These are phyloP conservation scores for Dittrichia graveolens DNA, from an alignment of 129 eudicot genomes.

Conservation along the genomic window DNA sequence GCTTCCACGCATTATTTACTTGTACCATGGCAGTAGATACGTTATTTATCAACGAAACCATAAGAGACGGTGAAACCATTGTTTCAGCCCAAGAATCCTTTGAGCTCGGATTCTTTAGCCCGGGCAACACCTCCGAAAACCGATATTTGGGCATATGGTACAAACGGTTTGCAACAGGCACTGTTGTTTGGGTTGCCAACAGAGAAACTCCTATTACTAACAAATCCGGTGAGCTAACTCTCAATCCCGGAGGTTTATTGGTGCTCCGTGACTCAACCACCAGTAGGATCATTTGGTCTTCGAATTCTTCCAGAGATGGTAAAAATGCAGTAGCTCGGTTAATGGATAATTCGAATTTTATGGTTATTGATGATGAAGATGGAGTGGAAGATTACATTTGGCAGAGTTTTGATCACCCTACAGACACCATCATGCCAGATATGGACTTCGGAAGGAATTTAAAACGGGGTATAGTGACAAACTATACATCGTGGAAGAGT, in stretches of 20 bases:
- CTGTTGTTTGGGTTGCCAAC: constrained; percentile 36
- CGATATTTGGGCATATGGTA: constrained; percentile 34
- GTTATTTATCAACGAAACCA: constrained; percentile 9
- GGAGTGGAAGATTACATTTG: constrained; percentile 24
- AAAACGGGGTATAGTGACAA: constrained; percentile 11
- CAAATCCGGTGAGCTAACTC: constrained; percentile 27
- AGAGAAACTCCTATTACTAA: constrained; percentile 24
- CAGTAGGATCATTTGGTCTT: constrained; percentile 21
- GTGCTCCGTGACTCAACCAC: constrained; percentile 12
- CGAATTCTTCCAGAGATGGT: background rate
- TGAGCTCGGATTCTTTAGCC: constrained; percentile 37
- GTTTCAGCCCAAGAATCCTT: constrained; percentile 3
- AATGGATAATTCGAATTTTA: constrained; percentile 24
- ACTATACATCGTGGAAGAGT: constrained; percentile 31
- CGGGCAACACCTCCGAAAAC: background rate
- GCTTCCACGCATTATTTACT: background rate
- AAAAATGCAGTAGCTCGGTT: constrained; percentile 6
- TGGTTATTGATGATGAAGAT: constrained; percentile 3
- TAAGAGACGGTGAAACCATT: constrained; percentile 27
- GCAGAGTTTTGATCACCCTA: constrained; percentile 40
- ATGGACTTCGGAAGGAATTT: constrained; percentile 35
- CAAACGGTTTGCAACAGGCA: constrained; percentile 20
- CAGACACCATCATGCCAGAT: constrained; percentile 20
- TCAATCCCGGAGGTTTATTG: constrained; percentile 12
- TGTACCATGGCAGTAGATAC: constrained; percentile 9